A percentile compares a stretch with the other conserved stretches of the same genome.
Evolutionary conservation across 208 protist genomes (phyloP).

Genomic region (Leishmania arabica): DNA sequence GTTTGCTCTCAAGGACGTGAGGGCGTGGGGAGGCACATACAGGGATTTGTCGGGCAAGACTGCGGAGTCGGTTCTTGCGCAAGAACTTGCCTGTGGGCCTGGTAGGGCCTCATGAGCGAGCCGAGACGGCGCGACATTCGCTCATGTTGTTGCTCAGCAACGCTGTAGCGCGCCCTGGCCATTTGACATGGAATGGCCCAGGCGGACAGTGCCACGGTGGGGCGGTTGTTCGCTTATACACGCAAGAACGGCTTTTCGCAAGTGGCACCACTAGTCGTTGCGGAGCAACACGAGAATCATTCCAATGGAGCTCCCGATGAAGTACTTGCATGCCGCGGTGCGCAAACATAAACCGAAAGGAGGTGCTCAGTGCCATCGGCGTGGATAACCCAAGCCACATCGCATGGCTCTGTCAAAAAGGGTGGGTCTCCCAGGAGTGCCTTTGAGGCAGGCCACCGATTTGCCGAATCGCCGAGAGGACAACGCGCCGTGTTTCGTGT

Average conservation of each 20-base stretch:
- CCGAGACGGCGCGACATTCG: background rate
- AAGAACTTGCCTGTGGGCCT: background rate
- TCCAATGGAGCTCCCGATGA: background rate
- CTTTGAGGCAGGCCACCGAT: background rate
- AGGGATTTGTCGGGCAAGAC: background rate
- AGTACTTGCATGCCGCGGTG: background rate
- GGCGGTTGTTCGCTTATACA: background rate
- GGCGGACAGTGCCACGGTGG: no score
- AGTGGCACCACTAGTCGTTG: no score
- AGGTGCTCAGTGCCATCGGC: no score
- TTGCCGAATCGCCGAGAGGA: background rate
- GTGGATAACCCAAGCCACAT: background rate
- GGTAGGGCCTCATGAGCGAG: background rate
- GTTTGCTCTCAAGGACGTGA: background rate
- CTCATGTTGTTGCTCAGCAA: background rate
- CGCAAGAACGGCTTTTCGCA: background rate
- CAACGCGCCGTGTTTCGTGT: background rate
- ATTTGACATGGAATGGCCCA: background rate
- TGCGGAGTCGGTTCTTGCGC: background rate
- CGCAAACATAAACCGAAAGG: background rate
- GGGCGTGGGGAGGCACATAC: no score
- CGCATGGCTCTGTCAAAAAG: background rate
- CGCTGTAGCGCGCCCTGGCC: background rate
- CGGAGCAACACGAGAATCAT: background rate
- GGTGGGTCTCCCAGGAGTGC: background rate